Evolutionary conservation across 352 stramenopile species (phyloP).

Genomic region (Globisporangium paddicum): DNA sequence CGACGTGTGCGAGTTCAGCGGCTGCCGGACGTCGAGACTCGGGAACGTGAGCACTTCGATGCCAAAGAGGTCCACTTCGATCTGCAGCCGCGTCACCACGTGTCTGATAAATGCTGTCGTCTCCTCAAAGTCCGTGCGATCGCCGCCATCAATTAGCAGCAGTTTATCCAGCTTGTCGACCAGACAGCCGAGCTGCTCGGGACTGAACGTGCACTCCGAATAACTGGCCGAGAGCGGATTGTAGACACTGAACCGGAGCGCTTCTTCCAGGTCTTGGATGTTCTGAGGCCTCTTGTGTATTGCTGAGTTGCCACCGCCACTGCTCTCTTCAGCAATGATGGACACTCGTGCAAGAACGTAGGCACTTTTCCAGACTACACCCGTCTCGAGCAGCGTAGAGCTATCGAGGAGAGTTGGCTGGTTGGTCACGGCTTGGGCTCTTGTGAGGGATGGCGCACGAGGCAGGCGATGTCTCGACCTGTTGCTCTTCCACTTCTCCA

Average conservation of each 20-base stretch:
- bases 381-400: constrained; percentile 32
- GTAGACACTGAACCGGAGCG: constrained; percentile 5
- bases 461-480: constrained; percentile 17
- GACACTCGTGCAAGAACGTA: constrained; percentile 43
- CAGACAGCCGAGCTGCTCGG: constrained; percentile 4
- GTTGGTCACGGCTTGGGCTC: constrained; percentile 12
- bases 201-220: constrained; percentile 8
- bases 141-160: neutral
- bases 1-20: constrained; percentile 9
- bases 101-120: constrained; percentile 23
- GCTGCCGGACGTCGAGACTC: constrained; percentile 23
- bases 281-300: neutral
- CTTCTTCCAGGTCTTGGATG: constrained; percentile 7
- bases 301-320: neutral
- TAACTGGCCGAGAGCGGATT: constrained; percentile 11
- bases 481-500: constrained; percentile 18
- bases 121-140: neutral
- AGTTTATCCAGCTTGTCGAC: neutral
- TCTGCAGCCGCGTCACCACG: constrained; percentile 31
- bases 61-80: constrained; percentile 55
- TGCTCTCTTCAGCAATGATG: constrained; percentile 6
- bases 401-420: neutral
- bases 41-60: constrained; percentile 55
- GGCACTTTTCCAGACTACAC: constrained; percentile 45
- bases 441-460: constrained; percentile 6